Conservation (phyloP, 768 basidiomycete genomes). For the Collybia sordida region DNA sequence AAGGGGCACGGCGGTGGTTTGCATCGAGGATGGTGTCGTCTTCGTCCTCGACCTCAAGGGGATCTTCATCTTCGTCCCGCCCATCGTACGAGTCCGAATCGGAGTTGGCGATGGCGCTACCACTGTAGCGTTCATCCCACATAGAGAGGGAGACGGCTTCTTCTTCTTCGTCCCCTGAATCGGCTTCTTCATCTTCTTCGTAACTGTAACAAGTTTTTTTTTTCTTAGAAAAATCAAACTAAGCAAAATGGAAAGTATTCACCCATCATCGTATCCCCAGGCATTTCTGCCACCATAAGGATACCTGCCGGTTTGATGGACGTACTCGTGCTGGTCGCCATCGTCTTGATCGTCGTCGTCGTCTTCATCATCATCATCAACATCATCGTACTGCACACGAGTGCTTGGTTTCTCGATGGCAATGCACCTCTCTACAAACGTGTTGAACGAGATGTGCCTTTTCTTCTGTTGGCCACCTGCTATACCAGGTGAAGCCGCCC, state of each 20-base stretch:
- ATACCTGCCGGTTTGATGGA: slow-evolving; percentile 12
- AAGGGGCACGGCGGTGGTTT: slow-evolving; percentile 52
- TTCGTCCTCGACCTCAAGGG: slow-evolving; percentile 27
- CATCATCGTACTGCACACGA: slow-evolving; percentile 18
- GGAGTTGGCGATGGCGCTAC: slow-evolving; percentile 31
- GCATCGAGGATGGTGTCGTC: slow-evolving; percentile 33
- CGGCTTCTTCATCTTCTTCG: slow-evolving; percentile 68
- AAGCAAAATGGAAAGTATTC: slow-evolving; percentile 24
- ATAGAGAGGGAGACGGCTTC: slow-evolving; percentile 21
- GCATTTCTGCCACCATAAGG: slow-evolving; percentile 19
- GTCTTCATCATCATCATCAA: slow-evolving; percentile 21
- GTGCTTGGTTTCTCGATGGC: slow-evolving; percentile 77
- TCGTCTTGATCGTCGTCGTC: slow-evolving; percentile 15
- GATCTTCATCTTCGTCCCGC: slow-evolving; percentile 22
- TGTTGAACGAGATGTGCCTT: slow-evolving; percentile 96
- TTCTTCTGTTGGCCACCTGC: slow-evolving; percentile 42
- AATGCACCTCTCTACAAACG: slow-evolving; percentile 96
- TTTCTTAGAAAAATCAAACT: not conserved
- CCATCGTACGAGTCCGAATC: slow-evolving; percentile 34
- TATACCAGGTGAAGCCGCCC: not conserved
- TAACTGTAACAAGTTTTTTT: slow-evolving; percentile 40
- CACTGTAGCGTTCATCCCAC: slow-evolving; percentile 19
- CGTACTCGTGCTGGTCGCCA: slow-evolving; percentile 1
- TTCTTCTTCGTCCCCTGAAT: slow-evolving; percentile 48
- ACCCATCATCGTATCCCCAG: slow-evolving; percentile 65